Evolutionary conservation across 371 early-diverging fungal genomes (phyloP).

Genomic region (Basidiobolus meristosporus): DNA sequence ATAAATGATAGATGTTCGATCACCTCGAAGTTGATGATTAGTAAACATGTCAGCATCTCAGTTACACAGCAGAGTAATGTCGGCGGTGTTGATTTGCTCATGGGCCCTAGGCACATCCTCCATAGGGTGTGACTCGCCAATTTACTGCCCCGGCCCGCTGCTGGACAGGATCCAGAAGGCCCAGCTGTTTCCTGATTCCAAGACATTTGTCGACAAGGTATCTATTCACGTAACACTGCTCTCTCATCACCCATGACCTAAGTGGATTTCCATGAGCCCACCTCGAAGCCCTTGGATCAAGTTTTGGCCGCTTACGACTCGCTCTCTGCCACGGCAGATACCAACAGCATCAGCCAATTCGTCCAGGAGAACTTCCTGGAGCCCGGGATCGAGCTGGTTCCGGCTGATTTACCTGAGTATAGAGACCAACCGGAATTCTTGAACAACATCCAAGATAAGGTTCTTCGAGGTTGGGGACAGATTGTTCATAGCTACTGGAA

Average conservation of each 20-base stretch:
- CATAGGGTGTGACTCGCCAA: conserved; percentile 28
- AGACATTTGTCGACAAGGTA: conserved; percentile 46
- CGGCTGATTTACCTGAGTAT: conserved; percentile 10
- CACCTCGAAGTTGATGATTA: too few species aligned
- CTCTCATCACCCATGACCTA: neutral
- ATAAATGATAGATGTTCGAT: too few species aligned
- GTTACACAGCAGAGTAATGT: too few species aligned
- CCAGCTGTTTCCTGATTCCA: conserved; percentile 38
- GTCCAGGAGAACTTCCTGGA: conserved; percentile 34
- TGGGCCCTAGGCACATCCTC: too few species aligned
- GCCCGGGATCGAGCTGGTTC: conserved; percentile 19
- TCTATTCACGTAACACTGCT: neutral
- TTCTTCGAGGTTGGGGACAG: conserved; percentile 24
- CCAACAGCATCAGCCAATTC: conserved; percentile 22
- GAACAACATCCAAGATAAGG: conserved; percentile 15
- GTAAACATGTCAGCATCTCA: too few species aligned
- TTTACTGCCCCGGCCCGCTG: conserved; percentile 47
- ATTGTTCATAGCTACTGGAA: conserved; percentile 33
- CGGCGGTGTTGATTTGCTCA: too few species aligned
- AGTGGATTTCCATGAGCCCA: conserved; percentile 31
- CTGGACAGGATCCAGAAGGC: conserved; percentile 37
- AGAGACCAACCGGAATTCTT: conserved; percentile 20
- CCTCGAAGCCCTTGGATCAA: conserved; percentile 22
- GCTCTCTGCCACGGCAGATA: conserved; percentile 21
- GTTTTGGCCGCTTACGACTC: conserved; percentile 26